Base-by-base conservation (phyloP, 192 early-diverging fungal genomes). In the Pecoramyces ruminantium region DNA sequence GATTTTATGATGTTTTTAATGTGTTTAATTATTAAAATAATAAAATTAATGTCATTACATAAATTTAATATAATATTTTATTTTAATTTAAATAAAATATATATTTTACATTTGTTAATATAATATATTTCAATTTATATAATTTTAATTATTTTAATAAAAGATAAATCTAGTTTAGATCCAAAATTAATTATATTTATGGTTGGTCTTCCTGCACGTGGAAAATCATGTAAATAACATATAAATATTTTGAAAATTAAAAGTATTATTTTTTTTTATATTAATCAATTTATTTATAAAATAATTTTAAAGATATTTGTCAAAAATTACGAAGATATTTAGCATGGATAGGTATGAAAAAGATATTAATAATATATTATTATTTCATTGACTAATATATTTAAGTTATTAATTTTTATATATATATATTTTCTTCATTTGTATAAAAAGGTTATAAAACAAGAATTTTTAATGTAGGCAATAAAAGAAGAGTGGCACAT, bases 381-480 rank as follows among this genome's bases (percentile, higher is more conserved):
- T 34, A 34, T 34, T 34, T 6, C 11, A 6, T n/a, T n/a, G n/a
- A n/a, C n/a, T n/a, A n/a, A n/a, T n/a, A n/a, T n/a, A n/a, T n/a
- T n/a, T n/a, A n/a, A n/a, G n/a, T n/a, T n/a, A 34, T 30, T 1
- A 80, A 28, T 2, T 78, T 39, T 28, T 13, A 28, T 14, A 12
- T 30, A 79, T 84, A 28, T 27, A 77, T 79, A 27, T 34, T 82
- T 38, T 51, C 51, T 51, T 27, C 28, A 80, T 81, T 86, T 16
- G 81, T 85, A 3, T 87, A 85, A 82, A 87, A 83, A 78, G 85
- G 86, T 28, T 91, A 84, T 83, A 86, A 85, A 77, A 83, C 83
- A 34, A 86, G 90, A 85, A 88, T 96, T 21, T 96, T 99, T 83
- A 99, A 99, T 82, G 97, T 99, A 9, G 97, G 97, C 81, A 97